Base-by-base conservation (phyloP, 768 basidiomycete genomes). In the Tephrocybe sp. region DNA sequence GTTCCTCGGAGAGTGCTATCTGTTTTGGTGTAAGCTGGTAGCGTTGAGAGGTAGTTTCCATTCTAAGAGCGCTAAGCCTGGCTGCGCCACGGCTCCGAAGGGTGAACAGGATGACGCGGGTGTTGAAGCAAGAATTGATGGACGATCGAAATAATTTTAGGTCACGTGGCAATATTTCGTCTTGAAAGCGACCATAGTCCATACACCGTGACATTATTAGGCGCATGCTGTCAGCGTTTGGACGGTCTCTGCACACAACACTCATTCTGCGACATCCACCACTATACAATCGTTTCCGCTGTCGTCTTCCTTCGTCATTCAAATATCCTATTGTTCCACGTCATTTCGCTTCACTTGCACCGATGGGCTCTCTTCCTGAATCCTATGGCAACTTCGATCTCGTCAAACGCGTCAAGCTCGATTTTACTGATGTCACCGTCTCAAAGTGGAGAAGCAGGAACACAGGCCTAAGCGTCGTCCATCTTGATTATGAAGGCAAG, bases 381-480 rank as follows among this genome's bases (percentile, higher is more conserved):
- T 65, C 69, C 18, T 82, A 78, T 59, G 90, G 86, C 42, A 88
- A 93, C 64, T 95, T 91, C 61, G 90, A 95, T 68, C 78, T 93
- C 31, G 69, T 94, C 49, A 85, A 84, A 61, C 76, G 79, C 16
- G 70, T 92, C 61, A 82, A 86, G 59, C 72, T 94, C 38, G 84
- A 86, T 56, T 92, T 83, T 56, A 84, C 86, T 9, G 90, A 93
- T 52, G 82, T 94, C 34, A 74, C 74, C 15, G 75, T 95, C 37
- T 89, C 88, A 8, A 95, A 93, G 68, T 97, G 92, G 91, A 78
- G 80, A 61, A 94, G 91, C 57, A 77, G 87, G 53, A 77, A 79
- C 42, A 92, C 91, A 24, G 94, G 94, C n/a, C 69, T 97, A 50
- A 88, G 81, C 21, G 80, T 97, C 13, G 88, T 97, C 27, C 90